These are phyloP conservation scores for Cladosporium sp. DNA, from an alignment of 2,329 filamentous ascomycete genomes.

Conservation along the genomic window DNA sequence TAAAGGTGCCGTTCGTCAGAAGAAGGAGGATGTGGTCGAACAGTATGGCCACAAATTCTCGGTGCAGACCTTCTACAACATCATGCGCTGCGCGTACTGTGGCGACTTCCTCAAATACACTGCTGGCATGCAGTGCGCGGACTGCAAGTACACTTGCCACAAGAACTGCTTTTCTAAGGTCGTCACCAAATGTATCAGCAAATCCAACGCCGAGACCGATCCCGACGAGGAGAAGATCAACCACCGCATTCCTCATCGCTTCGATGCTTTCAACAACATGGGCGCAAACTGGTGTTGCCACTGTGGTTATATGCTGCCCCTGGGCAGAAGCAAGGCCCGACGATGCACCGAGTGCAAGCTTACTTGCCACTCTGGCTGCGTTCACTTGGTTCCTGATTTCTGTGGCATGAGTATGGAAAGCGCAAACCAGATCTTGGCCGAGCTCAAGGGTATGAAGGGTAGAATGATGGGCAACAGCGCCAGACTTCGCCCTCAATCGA, in stretches of 20 bases:
- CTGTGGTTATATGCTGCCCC: constrained; percentile 90
- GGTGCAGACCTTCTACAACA: constrained; percentile 98
- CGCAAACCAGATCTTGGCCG: constrained; percentile 87
- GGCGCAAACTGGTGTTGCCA: constrained; percentile 99
- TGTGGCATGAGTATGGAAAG: constrained; percentile 99
- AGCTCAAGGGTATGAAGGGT: constrained; percentile 74
- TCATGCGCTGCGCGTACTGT: constrained; percentile 97
- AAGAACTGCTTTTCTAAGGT: constrained; percentile 95
- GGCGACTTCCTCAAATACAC: constrained; percentile 98
- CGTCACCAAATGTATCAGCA: constrained; percentile 99
- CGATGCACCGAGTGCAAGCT: constrained; percentile 93
- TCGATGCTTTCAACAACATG: constrained; percentile 94
- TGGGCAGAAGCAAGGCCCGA: constrained; percentile 91
- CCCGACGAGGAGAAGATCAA: constrained; percentile 99
- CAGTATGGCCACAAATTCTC: constrained; percentile 99
- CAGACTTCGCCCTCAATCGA: constrained; percentile 54
- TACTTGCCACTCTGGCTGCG: constrained; percentile 85
- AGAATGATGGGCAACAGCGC: constrained; percentile 24
- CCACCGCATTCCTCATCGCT: constrained; percentile 95
- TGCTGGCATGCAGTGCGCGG: constrained; percentile 96
- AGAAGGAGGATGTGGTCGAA: constrained; percentile 96
- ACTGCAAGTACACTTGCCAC: constrained; percentile 99
- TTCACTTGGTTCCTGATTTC: constrained; percentile 95
- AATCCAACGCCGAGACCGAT: constrained; percentile 96
- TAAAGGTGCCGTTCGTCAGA: constrained; percentile 93